Conservation (phyloP, 352 stramenopile genomes). For the Pythium volutum region DNA sequence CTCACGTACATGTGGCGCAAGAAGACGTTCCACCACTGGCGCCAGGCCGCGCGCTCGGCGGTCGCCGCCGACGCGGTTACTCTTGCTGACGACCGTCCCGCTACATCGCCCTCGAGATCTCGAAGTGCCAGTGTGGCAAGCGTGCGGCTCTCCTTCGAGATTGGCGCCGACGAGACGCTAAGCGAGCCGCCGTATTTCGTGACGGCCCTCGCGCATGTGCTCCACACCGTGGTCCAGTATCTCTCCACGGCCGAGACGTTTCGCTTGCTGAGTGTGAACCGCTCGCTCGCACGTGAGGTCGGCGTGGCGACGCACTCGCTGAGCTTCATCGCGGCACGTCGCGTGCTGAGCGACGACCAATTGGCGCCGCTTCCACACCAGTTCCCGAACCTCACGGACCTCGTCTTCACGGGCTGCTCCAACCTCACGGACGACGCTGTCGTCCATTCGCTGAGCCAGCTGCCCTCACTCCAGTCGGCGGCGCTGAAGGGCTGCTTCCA, state of each 20-base stretch:
- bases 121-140: conserved; percentile 5
- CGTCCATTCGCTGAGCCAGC: conserved; percentile 28
- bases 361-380: conserved; percentile 34
- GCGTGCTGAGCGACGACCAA: conserved; percentile 43
- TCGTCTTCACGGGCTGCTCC: conserved; percentile 63
- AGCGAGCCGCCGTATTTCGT: conserved; percentile 13
- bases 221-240: conserved; percentile 46
- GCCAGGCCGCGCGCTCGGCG: conserved; percentile 35
- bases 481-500: conserved; percentile 73
- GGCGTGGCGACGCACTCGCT: conserved; percentile 37
- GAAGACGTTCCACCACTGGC: conserved; percentile 76
- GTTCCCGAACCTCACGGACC: conserved; percentile 49
- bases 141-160: neutral
- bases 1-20: conserved; percentile 76
- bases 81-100: neutral
- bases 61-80: neutral
- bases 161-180: neutral
- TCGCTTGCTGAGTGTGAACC: conserved; percentile 44
- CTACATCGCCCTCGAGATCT: conserved; percentile 1
- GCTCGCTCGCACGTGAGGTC: conserved; percentile 39
- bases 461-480: conserved; percentile 38
- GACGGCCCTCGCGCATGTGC: conserved; percentile 29
- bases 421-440: conserved; percentile 54
- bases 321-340: conserved; percentile 56
- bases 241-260: conserved; percentile 55